These are phyloP conservation scores for Boletus sensibilis DNA, from an alignment of 768 basidiomycete species.

Conservation along the genomic window DNA sequence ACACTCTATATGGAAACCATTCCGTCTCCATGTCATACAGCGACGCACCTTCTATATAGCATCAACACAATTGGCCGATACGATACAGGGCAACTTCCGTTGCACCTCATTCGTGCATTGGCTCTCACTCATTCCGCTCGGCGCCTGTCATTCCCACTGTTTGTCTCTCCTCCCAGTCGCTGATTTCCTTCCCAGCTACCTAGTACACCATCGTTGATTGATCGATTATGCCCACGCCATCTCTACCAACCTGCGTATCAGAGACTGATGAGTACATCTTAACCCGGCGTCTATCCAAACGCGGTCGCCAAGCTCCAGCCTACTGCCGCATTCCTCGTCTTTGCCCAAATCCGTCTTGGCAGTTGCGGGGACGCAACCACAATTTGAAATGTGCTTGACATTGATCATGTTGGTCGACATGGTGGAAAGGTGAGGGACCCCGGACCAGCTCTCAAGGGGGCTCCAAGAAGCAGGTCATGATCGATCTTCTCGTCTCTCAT, in stretches of 20 bases:
- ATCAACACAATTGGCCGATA: constrained; percentile 23
- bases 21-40: constrained; percentile 23
- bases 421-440: constrained; percentile 11
- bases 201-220: constrained; percentile 10
- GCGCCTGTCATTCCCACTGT: not conserved
- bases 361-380: constrained; percentile 16
- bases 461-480: constrained; percentile 11
- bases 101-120: not conserved
- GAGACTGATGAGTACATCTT: constrained; percentile 6
- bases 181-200: not conserved
- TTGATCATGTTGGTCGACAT: constrained; percentile 9
- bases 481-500: constrained; percentile 24
- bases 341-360: constrained; percentile 18
- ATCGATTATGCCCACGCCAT: constrained; percentile 11
- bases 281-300: constrained; percentile 10
- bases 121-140: not conserved
- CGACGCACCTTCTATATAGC: constrained; percentile 17
- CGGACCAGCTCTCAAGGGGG: not conserved
- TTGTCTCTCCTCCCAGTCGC: not conserved
- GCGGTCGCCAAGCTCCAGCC: constrained; percentile 23
- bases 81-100: constrained; percentile 8
- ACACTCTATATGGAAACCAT: constrained; percentile 24
- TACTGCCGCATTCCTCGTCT: constrained; percentile 19
- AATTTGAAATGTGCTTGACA: constrained; percentile 20
- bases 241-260: constrained; percentile 10